Percentiles rank a stretch among this genome's conserved stretches.
Conservation (phyloP, 139 green algal species). For the Coccomyxa sp. region DNA sequence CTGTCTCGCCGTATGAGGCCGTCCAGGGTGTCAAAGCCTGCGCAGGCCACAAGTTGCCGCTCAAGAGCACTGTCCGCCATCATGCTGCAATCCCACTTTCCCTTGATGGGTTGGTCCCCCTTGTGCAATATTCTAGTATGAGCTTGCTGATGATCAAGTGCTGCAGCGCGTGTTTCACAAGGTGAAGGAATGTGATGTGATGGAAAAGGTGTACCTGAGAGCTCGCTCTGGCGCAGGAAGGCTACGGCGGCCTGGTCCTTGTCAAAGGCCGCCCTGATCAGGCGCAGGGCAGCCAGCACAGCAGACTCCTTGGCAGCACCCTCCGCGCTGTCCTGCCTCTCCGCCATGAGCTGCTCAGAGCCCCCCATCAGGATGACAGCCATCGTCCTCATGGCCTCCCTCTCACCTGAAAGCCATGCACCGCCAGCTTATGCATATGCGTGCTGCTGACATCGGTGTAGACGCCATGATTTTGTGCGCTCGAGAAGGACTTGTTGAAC, state of each 20-base stretch:
- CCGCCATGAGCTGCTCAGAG: slow-evolving; percentile 29
- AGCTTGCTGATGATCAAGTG: too few species aligned
- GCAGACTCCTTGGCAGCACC: slow-evolving; percentile 35
- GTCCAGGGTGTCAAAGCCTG: slow-evolving; percentile 40
- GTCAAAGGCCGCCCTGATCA: slow-evolving; percentile 48
- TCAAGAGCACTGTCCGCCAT: background rate
- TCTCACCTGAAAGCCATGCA: too few species aligned
- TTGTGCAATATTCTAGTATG: too few species aligned
- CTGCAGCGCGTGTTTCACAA: too few species aligned
- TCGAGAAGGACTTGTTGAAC: too few species aligned
- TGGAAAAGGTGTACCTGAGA: slow-evolving; percentile 13
- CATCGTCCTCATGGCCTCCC: slow-evolving; percentile 21
- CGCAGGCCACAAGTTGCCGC: background rate
- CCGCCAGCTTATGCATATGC: too few species aligned
- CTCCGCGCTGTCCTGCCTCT: slow-evolving; percentile 19
- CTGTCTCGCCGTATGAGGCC: slow-evolving; percentile 30
- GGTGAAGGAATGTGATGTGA: too few species aligned
- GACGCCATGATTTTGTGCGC: too few species aligned
- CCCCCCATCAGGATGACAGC: slow-evolving; percentile 39
- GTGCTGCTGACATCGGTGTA: too few species aligned
- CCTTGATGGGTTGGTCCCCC: too few species aligned
- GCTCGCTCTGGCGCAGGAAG: slow-evolving; percentile 3
- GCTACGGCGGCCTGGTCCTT: slow-evolving; percentile 29
- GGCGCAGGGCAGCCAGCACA: slow-evolving; percentile 44
- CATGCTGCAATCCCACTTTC: too few species aligned